Evolutionary conservation across 2,329 filamentous ascomycete species (phyloP).

Genomic region (Aspergillus proliferans): DNA sequence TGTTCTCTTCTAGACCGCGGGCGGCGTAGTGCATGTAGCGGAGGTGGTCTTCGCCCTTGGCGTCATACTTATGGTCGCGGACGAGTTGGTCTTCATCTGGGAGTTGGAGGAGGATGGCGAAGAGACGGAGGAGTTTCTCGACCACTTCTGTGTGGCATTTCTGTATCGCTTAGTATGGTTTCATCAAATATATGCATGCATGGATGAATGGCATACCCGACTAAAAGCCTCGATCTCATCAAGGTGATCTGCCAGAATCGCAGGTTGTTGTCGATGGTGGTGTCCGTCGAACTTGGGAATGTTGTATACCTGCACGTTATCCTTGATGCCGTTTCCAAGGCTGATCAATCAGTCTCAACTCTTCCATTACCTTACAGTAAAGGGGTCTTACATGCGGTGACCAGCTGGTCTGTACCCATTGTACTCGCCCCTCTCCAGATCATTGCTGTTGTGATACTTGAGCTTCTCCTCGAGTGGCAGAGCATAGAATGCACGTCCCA

Average conservation of each 20-base stretch:
- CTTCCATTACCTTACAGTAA: conserved; percentile 12
- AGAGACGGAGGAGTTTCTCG: conserved; percentile 49
- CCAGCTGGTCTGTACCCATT: conserved; percentile 52
- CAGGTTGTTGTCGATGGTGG: conserved; percentile 43
- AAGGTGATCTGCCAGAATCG: conserved; percentile 45
- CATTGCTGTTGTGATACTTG: conserved; percentile 44
- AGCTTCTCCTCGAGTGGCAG: conserved; percentile 54
- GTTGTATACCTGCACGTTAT: conserved; percentile 57
- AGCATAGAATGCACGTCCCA: conserved; percentile 54
- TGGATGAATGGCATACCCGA: conserved; percentile 17
- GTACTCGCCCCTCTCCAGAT: conserved; percentile 50
- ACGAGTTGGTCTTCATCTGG: conserved; percentile 54
- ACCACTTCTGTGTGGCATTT: conserved; percentile 30
- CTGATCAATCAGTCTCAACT: conserved; percentile 8
- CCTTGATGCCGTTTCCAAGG: conserved; percentile 39
- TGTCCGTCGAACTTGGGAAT: conserved; percentile 52
- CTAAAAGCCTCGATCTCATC: conserved; percentile 53
- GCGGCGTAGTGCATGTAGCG: conserved; percentile 57
- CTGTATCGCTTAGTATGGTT: conserved; percentile 3
- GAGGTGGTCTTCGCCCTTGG: conserved; percentile 55
- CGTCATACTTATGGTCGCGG: conserved; percentile 52
- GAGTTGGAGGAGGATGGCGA: conserved; percentile 56
- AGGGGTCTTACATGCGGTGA: conserved; percentile 23
- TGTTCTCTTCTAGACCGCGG: conserved; percentile 45
- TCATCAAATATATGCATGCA: background rate